Conservation (phyloP, 1,284 basidiomycete genomes). For the Meira miltonrushii region DNA sequence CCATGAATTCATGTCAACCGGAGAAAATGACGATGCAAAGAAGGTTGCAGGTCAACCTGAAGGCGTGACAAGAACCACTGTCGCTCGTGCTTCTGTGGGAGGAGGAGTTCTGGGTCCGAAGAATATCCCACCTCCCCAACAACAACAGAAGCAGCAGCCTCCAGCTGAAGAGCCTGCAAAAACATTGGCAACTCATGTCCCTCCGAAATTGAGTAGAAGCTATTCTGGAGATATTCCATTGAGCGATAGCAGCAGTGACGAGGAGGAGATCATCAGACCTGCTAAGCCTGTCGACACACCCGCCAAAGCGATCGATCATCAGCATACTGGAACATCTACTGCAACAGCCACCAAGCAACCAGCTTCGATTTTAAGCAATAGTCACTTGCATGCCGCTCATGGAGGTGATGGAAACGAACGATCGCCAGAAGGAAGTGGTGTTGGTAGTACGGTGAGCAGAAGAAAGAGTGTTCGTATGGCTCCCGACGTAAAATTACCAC, state of each 20-base stretch:
- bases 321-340: not conserved
- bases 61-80: constrained; percentile 15
- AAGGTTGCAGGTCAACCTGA: constrained; percentile 4
- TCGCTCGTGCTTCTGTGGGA: not conserved
- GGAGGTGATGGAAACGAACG: not conserved
- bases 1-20: constrained; percentile 10
- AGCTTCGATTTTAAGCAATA: not conserved
- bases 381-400: constrained; percentile 4
- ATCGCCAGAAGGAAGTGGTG: constrained; percentile 19
- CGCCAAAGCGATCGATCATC: not conserved
- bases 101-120: not conserved
- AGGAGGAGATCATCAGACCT: not conserved
- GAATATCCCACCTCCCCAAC: too few species aligned
- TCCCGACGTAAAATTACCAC: constrained; percentile 41
- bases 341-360: constrained; percentile 7
- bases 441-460: constrained; percentile 22
- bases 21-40: not conserved
- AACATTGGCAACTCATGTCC: not conserved
- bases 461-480: constrained; percentile 50
- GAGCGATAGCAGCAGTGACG: constrained; percentile 9
- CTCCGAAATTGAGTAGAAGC: constrained; percentile 10
- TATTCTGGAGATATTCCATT: constrained; percentile 11
- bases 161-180: not conserved
- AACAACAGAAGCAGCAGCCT: not conserved
- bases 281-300: constrained; percentile 1